phyloP scores from a whole-genome alignment of 23 red algal species.

The Gracilaria caudata region DNA sequence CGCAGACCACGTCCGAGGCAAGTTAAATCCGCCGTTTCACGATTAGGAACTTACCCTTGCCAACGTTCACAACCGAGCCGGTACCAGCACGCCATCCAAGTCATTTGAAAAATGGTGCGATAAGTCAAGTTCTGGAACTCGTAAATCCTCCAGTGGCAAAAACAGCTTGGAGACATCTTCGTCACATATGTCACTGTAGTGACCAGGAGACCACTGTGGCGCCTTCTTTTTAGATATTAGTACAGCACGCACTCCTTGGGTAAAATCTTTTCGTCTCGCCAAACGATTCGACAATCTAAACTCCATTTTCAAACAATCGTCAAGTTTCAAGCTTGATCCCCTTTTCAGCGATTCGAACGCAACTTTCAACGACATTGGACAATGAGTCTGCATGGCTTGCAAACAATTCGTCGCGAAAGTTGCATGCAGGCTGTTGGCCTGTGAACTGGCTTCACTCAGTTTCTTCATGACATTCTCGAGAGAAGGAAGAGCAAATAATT shows the following conservation, averaged over 20 bases:
- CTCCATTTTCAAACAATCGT: conserved; percentile 77
- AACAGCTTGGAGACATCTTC: conserved; percentile 63
- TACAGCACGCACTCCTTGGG: conserved; percentile 75
- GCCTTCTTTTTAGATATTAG: conserved; percentile 82
- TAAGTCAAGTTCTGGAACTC: conserved; percentile 42
- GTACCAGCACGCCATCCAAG: not conserved
- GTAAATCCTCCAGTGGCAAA: conserved; percentile 48
- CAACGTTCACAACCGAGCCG: not conserved
- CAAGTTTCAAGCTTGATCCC: conserved; percentile 48
- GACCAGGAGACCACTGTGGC: conserved; percentile 67
- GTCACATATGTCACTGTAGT: conserved; percentile 44
- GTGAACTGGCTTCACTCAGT: conserved; percentile 9
- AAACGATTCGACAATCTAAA: conserved; percentile 61
- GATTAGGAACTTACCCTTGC: too few relatives aligned
- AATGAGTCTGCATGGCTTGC: conserved; percentile 22
- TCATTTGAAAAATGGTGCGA: too few relatives aligned
- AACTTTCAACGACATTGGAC: conserved; percentile 71
- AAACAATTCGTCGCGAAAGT: conserved; percentile 49
- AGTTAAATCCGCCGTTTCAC: too few relatives aligned
- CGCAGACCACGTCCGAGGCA: too few relatives aligned
- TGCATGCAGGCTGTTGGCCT: not conserved
- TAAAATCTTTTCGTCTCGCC: conserved; percentile 75
- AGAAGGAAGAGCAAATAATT: conserved; percentile 39
- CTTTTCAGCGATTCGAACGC: conserved; percentile 61
- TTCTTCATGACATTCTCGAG: conserved; percentile 44